These are phyloP conservation scores for Suhomyces sp. DNA, from an alignment of 805 yeast genomes.

Conservation along the genomic window DNA sequence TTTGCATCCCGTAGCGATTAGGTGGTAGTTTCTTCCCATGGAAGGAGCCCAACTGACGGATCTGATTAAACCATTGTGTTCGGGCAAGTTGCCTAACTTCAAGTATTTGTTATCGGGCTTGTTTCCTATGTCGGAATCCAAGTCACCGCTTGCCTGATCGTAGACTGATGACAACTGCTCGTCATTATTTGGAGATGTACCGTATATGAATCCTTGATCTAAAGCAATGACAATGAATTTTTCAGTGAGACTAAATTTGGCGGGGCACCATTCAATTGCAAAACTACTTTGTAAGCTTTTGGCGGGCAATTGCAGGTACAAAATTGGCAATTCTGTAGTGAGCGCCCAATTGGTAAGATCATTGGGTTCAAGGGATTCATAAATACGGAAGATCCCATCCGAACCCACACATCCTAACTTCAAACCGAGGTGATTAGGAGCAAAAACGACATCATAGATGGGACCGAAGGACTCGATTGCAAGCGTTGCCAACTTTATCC, in stretches of 20 bases:
- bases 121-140: not conserved
- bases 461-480: slow-evolving; percentile 85
- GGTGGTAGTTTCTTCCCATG: slow-evolving; percentile 84
- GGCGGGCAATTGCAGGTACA: slow-evolving; percentile 67
- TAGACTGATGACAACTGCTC: slow-evolving; percentile 3
- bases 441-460: slow-evolving; percentile 83
- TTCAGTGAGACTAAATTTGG: slow-evolving; percentile 70
- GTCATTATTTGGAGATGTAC: slow-evolving; percentile 14
- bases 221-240: slow-evolving; percentile 80
- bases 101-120: slow-evolving; percentile 36
- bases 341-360: slow-evolving; percentile 81
- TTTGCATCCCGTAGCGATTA: slow-evolving; percentile 93
- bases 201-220: slow-evolving; percentile 83
- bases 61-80: slow-evolving; percentile 82
- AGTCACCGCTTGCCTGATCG: too few relatives aligned
- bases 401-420: slow-evolving; percentile 84
- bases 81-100: slow-evolving; percentile 67
- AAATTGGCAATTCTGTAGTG: slow-evolving; percentile 65
- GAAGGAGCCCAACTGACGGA: slow-evolving; percentile 96
- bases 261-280: slow-evolving; percentile 87
- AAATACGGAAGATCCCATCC: slow-evolving; percentile 82
- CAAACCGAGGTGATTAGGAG: slow-evolving; percentile 80
- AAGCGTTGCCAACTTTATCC: slow-evolving; percentile 73
- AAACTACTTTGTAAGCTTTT: slow-evolving; percentile 82
- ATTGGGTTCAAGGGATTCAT: slow-evolving; percentile 88